phyloP scores from a whole-genome alignment of 108 stramenopile species.

The Nitzschia inconspicua region DNA sequence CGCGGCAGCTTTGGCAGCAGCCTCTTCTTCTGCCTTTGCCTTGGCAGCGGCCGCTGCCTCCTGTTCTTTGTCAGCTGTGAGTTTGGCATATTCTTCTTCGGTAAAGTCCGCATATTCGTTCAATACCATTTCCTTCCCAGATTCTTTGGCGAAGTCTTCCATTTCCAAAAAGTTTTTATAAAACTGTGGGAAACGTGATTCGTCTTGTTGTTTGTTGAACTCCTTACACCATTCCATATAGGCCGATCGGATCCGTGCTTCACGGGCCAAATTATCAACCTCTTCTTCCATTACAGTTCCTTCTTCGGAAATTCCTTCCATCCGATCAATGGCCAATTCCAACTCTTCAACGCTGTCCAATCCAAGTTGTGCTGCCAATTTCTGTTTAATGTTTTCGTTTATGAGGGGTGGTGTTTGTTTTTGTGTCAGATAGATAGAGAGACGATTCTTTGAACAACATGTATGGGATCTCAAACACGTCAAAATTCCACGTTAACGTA shows the following conservation, averaged over 20 bases:
- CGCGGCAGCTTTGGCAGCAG: constrained; percentile 31
- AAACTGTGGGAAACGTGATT: constrained; percentile 71
- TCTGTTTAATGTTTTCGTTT: constrained; percentile 32
- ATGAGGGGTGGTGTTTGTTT: background rate
- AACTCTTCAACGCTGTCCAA: constrained; percentile 78
- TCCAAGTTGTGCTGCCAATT: constrained; percentile 70
- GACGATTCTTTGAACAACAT: background rate
- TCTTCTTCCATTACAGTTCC: constrained; percentile 51
- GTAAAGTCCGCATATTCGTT: constrained; percentile 82
- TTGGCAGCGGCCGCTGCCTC: constrained; percentile 50
- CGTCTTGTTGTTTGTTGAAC: constrained; percentile 63
- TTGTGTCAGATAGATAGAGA: too few relatives aligned
- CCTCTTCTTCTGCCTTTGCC: constrained; percentile 30
- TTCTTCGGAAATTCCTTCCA: constrained; percentile 74
- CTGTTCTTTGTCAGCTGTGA: constrained; percentile 20
- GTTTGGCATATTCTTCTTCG: constrained; percentile 64
- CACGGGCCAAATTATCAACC: constrained; percentile 67
- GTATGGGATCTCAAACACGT: background rate
- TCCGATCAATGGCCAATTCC: constrained; percentile 68
- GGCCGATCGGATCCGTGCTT: constrained; percentile 78
- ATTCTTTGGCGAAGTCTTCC: constrained; percentile 78
- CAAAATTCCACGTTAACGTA: constrained; percentile 31
- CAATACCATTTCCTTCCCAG: constrained; percentile 69
- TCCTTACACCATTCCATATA: constrained; percentile 87
- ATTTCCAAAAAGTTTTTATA: constrained; percentile 76